Percentiles rank a stretch among this genome's conserved stretches.
Evolutionary conservation across 805 yeast genomes (phyloP).

Genomic region (Cyberlindnera mississippiensis): DNA sequence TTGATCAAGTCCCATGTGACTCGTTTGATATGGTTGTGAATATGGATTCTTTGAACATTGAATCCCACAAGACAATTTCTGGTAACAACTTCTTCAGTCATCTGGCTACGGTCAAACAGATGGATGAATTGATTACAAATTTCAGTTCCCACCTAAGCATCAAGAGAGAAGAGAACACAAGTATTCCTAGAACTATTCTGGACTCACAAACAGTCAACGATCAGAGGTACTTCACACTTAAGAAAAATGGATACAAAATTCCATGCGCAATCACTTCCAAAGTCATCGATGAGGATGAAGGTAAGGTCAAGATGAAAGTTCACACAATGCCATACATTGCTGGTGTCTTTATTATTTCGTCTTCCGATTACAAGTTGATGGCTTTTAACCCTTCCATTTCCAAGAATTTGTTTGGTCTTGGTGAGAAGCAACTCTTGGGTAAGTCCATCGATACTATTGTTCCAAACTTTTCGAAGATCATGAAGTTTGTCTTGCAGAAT

Average conservation of each 20-base stretch:
- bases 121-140: slow-evolving; percentile 28
- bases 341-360: slow-evolving; percentile 70
- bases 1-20: slow-evolving; percentile 78
- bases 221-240: slow-evolving; percentile 61
- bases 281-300: slow-evolving; percentile 45
- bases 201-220: slow-evolving; percentile 46
- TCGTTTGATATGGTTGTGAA: slow-evolving; percentile 55
- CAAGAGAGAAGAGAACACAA: slow-evolving; percentile 14
- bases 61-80: slow-evolving; percentile 23
- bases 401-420: slow-evolving; percentile 71
- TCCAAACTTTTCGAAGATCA: slow-evolving; percentile 52
- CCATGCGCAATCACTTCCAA: slow-evolving; percentile 75
- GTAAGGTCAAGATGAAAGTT: slow-evolving; percentile 53
- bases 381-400: slow-evolving; percentile 78
- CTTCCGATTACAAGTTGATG: slow-evolving; percentile 41
- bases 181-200: slow-evolving; percentile 25
- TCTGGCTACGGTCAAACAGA: slow-evolving; percentile 6
- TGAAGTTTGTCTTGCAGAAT: slow-evolving; percentile 30
- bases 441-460: slow-evolving; percentile 52
- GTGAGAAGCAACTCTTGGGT: slow-evolving; percentile 40
- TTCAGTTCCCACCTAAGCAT: slow-evolving; percentile 19
- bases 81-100: slow-evolving; percentile 22
- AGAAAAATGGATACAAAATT: slow-evolving; percentile 41
- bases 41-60: slow-evolving; percentile 13
- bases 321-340: slow-evolving; percentile 84